Percentiles rank a stretch among this genome's conserved stretches.
Conservation (phyloP, 148 eudicot species). For the Rhododendron kiyosumense region DNA sequence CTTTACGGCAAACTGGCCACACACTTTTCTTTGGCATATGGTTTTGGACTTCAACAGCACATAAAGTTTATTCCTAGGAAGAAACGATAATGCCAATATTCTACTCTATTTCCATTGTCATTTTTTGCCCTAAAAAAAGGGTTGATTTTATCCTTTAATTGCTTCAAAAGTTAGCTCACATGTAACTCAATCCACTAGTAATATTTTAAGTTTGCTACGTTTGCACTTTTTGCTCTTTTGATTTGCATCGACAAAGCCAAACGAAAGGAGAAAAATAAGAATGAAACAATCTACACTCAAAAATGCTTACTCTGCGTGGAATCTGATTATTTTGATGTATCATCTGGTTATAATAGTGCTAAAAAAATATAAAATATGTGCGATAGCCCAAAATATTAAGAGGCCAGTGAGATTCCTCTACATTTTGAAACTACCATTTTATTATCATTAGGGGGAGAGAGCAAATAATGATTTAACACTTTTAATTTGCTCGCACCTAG, state of each 20-base stretch:
- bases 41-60: constrained; percentile 15
- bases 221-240: background rate
- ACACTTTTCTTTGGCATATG: background rate
- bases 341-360: too few relatives aligned
- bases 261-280: background rate
- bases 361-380: too few relatives aligned
- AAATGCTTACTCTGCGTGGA: too few relatives aligned
- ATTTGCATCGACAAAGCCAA: background rate
- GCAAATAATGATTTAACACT: too few relatives aligned
- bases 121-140: too few relatives aligned
- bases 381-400: too few relatives aligned
- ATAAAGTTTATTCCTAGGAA: constrained; percentile 11
- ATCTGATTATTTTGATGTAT: too few relatives aligned
- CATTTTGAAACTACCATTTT: too few relatives aligned
- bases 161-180: constrained; percentile 5
- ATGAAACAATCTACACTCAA: too few relatives aligned
- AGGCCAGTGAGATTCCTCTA: too few relatives aligned
- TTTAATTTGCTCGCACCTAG: too few relatives aligned
- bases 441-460: too few relatives aligned
- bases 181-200: background rate
- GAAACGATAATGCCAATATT: background rate
- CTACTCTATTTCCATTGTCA: background rate
- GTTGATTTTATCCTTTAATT: constrained; percentile 15
- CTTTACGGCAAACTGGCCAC: constrained; percentile 11
- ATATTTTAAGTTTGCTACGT: background rate